phyloP scores from a whole-genome alignment of 371 early-diverging fungal species.

The Mucor sp. region DNA sequence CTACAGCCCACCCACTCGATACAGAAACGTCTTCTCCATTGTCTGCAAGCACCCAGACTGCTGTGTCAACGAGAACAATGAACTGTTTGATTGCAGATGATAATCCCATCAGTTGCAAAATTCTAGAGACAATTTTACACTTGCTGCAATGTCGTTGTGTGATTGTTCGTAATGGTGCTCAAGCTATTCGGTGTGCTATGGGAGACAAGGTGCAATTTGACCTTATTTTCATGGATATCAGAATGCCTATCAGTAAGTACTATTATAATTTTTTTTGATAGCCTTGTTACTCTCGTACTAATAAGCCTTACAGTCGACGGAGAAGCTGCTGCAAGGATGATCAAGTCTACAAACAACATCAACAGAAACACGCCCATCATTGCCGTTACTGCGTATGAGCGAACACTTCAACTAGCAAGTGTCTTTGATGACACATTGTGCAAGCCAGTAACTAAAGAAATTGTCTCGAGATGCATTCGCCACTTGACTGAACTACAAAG shows the following conservation, averaged over 20 bases:
- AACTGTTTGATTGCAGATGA: constrained; percentile 84
- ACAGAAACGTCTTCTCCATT: not conserved
- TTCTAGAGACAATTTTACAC: constrained; percentile 82
- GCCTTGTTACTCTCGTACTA: too few species aligned
- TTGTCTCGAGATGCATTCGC: constrained; percentile 26
- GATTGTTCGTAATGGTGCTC: constrained; percentile 87
- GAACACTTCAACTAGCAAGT: constrained; percentile 50
- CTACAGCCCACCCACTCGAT: constrained; percentile 12
- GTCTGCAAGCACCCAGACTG: not conserved
- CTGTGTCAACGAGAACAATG: constrained; percentile 20
- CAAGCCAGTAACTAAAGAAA: constrained; percentile 75
- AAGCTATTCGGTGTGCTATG: constrained; percentile 88
- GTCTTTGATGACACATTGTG: constrained; percentile 74
- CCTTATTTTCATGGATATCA: constrained; percentile 91
- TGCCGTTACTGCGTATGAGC: constrained; percentile 75
- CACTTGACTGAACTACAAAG: not conserved
- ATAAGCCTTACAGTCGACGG: constrained; percentile 71
- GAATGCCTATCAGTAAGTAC: constrained; percentile 89
- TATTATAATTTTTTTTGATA: not conserved
- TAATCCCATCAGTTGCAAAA: constrained; percentile 87
- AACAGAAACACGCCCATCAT: constrained; percentile 76
- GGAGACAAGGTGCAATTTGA: constrained; percentile 83
- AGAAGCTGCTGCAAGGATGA: constrained; percentile 90
- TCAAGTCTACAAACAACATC: constrained; percentile 87
- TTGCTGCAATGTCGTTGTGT: constrained; percentile 78